Base-by-base conservation (phyloP, 2,329 filamentous ascomycete genomes). In the Diplocarpon rosae region DNA sequence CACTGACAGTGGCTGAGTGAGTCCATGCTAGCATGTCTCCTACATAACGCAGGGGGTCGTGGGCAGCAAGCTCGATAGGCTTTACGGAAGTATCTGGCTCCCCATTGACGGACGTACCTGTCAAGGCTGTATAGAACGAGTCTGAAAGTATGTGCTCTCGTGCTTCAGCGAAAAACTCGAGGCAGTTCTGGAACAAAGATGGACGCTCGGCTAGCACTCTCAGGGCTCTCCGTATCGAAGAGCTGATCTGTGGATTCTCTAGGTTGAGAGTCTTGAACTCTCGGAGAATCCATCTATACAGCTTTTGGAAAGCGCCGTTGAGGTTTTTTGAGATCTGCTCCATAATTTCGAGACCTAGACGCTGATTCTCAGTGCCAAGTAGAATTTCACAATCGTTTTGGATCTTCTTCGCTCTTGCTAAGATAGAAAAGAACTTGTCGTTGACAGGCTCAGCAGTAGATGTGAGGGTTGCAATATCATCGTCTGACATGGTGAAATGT, bases 11-110 rank as follows among this genome's bases (percentile, higher is more conserved):
- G 2, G 89, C 85, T 0, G 92, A 95, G 62, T 98, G 92, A 5
- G 84, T 80, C 92, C 92, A 98, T 5, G 92, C 92, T 12, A 98
- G 73, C 89, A 98, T 98, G 60, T 98, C 92, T 42, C 92, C 88
- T 2, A 93, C 80, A 62, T 96, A 96, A 15, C 92, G 79, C 20
- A 96, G 67, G 1, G 87, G 82, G 59, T 98, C 92, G 61, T 96
- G 90, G 1, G 92, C 90, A 10, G 82, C 83, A 56, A 96, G 77
- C 60, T 98, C 90, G 52, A 98, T 98, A 0, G 92, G 90, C 60
- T 96, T 95, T 30, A 83, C 70, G 2, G 74, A 73, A 17, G 68
- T 66, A 50, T 84, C 76, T 36, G 73, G 71, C 20, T 71, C 69
- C 0, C 77, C 74, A 10, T 71, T 73, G 5, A 75, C 67, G 11